Conservation (phyloP, 164 flowering plant species). For the Stephania japonica region DNA sequence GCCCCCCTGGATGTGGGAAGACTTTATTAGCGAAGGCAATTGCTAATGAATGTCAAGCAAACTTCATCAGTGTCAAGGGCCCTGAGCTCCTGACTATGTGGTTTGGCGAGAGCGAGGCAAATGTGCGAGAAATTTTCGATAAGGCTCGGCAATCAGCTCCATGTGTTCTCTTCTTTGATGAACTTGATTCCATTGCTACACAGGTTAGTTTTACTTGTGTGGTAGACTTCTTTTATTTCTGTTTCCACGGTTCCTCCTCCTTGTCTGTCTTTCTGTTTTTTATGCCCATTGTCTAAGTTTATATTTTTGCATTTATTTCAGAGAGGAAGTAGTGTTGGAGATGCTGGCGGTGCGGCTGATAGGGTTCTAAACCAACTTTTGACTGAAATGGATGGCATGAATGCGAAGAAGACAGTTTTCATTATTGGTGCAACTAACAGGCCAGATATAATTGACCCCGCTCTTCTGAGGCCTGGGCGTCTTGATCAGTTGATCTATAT, state of each 20-base stretch:
- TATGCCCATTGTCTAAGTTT: not conserved
- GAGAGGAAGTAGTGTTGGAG: constrained; percentile 88
- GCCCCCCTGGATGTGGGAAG: constrained; percentile 94
- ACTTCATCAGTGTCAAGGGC: constrained; percentile 84
- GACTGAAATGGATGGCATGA: constrained; percentile 93
- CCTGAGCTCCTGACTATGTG: constrained; percentile 92
- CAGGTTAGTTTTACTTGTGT: constrained; percentile 38
- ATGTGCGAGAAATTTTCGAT: constrained; percentile 82
- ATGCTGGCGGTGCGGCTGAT: constrained; percentile 93
- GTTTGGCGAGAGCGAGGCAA: constrained; percentile 95
- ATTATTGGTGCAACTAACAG: constrained; percentile 87
- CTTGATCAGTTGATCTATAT: constrained; percentile 86
- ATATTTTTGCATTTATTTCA: constrained; percentile 18
- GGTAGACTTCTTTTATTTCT: not conserved
- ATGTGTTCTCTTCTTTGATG: constrained; percentile 84
- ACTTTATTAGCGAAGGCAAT: constrained; percentile 84
- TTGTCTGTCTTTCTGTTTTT: not conserved
- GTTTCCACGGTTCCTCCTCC: not conserved
- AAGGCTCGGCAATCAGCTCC: constrained; percentile 92
- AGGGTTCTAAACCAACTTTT: constrained; percentile 82
- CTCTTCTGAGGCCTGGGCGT: constrained; percentile 80
- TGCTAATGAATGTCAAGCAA: constrained; percentile 88
- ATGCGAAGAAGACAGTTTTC: constrained; percentile 85
- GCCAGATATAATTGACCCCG: constrained; percentile 86
- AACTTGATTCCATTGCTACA: constrained; percentile 86